Conservation (phyloP, 2,329 filamentous ascomycete genomes). For the Pyricularia sp. region DNA sequence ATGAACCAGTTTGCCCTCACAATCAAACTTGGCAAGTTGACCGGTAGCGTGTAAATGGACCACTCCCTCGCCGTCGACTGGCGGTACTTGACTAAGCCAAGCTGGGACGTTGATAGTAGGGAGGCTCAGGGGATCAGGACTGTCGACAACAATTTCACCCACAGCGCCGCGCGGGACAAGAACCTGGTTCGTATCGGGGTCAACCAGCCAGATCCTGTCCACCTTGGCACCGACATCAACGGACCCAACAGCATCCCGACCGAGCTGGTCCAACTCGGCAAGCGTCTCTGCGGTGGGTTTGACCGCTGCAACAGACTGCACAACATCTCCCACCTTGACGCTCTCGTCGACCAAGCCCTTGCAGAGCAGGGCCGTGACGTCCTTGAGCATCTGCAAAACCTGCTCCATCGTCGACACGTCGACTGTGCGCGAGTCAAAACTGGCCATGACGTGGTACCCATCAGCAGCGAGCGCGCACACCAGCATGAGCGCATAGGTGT, state of each 20-base stretch:
- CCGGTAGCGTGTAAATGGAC: constrained; percentile 23
- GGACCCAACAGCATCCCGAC: neutral
- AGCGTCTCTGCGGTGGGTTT: neutral
- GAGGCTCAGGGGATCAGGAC: neutral
- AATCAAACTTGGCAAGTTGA: constrained; percentile 25
- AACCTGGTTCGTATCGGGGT: constrained; percentile 19
- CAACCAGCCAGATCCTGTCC: constrained; percentile 23
- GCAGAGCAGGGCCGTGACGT: constrained; percentile 36
- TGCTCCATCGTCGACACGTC: constrained; percentile 35
- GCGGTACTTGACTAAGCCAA: neutral
- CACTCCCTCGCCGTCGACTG: neutral
- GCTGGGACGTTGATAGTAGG: neutral
- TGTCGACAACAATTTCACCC: constrained; percentile 30
- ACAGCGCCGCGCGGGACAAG: constrained; percentile 26
- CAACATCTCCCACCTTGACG: constrained; percentile 14
- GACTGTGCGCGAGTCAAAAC: constrained; percentile 51
- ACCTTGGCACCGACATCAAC: constrained; percentile 20
- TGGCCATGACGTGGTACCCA: constrained; percentile 46
- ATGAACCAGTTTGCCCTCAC: constrained; percentile 11
- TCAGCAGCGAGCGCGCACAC: constrained; percentile 46
- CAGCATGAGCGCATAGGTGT: constrained; percentile 50
- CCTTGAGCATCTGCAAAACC: constrained; percentile 37
- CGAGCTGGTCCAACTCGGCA: neutral
- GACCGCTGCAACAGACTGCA: neutral
- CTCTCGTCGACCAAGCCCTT: constrained; percentile 20